phyloP scores from a whole-genome alignment of 495 filamentous ascomycete species.

The Aspergillus heteromorphus region DNA sequence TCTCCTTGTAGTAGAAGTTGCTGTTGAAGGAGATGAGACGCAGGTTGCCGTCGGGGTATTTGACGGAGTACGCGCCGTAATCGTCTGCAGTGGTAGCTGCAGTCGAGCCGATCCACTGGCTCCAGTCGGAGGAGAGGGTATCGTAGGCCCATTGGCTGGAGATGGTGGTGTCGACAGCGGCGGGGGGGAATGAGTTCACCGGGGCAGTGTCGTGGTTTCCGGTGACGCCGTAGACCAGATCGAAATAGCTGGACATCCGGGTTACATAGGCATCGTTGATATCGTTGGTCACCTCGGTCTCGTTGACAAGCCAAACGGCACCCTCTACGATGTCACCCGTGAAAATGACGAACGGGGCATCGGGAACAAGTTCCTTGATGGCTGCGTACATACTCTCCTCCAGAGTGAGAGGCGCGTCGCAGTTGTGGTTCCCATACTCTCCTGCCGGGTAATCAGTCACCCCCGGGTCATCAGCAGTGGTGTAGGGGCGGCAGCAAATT shows the following conservation, averaged over 20 bases:
- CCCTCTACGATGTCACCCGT: not conserved
- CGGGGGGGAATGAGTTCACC: slow-evolving; percentile 43
- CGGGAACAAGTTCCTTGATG: not conserved
- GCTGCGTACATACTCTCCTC: slow-evolving; percentile 1
- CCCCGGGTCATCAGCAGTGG: not conserved
- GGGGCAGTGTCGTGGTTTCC: slow-evolving; percentile 55
- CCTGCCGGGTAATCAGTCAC: not conserved
- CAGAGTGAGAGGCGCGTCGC: not conserved
- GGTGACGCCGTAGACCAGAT: not conserved
- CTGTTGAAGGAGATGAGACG: slow-evolving; percentile 50
- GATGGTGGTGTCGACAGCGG: slow-evolving; percentile 46
- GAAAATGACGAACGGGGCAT: not conserved
- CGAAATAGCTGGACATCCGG: not conserved
- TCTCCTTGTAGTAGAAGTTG: slow-evolving; percentile 42
- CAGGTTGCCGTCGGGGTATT: slow-evolving; percentile 39
- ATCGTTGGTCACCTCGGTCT: not conserved
- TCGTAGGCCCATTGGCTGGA: slow-evolving; percentile 55
- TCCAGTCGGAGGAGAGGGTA: slow-evolving; percentile 47
- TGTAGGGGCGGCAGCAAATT: not conserved
- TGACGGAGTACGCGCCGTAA: slow-evolving; percentile 48
- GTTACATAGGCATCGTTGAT: not conserved
- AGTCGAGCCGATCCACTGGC: slow-evolving; percentile 43
- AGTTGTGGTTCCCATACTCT: not conserved
- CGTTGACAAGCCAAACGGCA: not conserved
- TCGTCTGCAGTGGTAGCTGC: slow-evolving; percentile 41